Evolutionary conservation across 139 green algal genomes (phyloP).

Genomic region (Nannochloris sp.): DNA sequence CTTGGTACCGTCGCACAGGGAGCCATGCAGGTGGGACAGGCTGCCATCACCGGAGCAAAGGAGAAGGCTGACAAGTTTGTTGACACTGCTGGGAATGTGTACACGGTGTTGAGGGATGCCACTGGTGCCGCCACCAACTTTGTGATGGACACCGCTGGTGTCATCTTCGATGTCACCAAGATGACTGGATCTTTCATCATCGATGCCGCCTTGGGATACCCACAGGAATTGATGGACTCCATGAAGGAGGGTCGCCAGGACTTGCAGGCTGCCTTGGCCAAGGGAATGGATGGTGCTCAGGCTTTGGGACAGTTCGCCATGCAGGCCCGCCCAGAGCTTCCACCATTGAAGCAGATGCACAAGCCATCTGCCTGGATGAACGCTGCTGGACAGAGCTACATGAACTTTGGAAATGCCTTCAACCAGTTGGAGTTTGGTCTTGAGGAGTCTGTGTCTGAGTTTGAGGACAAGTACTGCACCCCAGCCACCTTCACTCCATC

Average conservation of each 20-base stretch:
- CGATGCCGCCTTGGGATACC: not conserved
- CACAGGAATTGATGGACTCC: not conserved
- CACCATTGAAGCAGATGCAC: not conserved
- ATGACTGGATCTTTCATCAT: not conserved
- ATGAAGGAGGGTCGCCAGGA: not conserved
- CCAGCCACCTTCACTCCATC: not conserved
- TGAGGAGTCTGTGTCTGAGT: not conserved
- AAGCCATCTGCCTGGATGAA: conserved; percentile 4
- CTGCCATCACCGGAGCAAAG: not conserved
- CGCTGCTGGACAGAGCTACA: not conserved
- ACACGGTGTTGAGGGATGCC: not conserved
- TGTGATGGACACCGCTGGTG: not conserved
- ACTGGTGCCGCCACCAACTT: not conserved
- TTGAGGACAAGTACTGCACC: conserved; percentile 6
- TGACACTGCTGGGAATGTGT: not conserved
- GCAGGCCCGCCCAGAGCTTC: not conserved
- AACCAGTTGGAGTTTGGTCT: not conserved
- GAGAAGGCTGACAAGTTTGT: not conserved
- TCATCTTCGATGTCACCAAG: not conserved
- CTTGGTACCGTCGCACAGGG: not conserved
- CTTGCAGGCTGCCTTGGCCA: not conserved
- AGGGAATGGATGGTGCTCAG: not conserved
- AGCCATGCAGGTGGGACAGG: not conserved
- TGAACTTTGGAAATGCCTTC: not conserved
- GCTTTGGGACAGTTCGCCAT: conserved; percentile 6